Base-by-base conservation (phyloP, 169 alveolate species). In the Plasmodium gonderi region DNA sequence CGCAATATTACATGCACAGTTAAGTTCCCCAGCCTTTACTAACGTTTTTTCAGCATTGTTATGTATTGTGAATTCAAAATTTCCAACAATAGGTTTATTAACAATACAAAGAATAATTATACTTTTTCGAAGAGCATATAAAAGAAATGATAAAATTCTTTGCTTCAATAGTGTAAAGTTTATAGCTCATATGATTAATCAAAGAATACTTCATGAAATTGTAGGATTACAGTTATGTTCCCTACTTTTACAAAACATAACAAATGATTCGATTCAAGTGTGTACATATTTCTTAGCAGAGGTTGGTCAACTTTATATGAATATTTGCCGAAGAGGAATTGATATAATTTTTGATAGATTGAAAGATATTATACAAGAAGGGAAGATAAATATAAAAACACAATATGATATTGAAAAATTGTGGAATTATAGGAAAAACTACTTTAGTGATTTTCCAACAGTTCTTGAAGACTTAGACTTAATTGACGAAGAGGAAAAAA, bases 1-100 rank as follows among this genome's bases (percentile, higher is more conserved):
- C 77, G 98, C 99, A 47, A 94, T 99, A 75, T 95, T 99, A 69
- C 96, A 99, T 91, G 99, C 99, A 17, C 99, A 99, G 96, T 96
- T 98, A 98, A 99, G 99, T 14, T 98, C 99, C 1, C 99, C 99
- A 20, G 99, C 98, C 36, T 99, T 97, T 91, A 97, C 99, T 3
- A 98, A 97, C 74, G 99, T 99, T 7, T 98, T 98, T 95, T 99
- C 99, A 23, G 98, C 99, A n/a, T 95, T 99, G 33, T 96, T 98
- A 47, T 96, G 99, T 11, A 99, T 99, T 29, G 95, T 99, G 42
- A 99, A 99, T 95, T 97, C 99, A 49, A 98, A 98, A 95, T 97
- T 99, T 68, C 99, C 99, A 6, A 99, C 98, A 78, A 96, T 99
- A 17, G 99, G 99, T 1, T 98, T 98, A 75, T 94, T 99, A 38